Conservation (phyloP, 257 asterid species). For the Handroanthus guayacan region DNA sequence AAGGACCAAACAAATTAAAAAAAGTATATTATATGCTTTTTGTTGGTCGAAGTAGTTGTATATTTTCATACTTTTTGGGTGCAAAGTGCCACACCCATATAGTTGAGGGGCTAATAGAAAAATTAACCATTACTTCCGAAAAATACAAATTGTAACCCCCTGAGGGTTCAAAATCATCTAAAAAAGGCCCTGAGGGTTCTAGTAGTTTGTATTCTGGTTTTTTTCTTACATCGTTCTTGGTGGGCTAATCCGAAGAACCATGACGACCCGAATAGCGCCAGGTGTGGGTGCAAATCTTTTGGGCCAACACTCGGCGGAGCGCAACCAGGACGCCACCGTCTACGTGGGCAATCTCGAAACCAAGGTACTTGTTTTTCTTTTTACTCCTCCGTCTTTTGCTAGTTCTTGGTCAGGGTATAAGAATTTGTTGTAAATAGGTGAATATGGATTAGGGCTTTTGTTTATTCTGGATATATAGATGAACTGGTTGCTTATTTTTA, state of each 20-base stretch:
- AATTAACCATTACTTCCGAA: no score
- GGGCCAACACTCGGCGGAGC: slow-evolving; percentile 98
- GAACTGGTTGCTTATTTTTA: not conserved
- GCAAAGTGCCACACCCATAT: no score
- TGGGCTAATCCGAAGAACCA: not conserved
- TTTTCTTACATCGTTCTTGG: not conserved
- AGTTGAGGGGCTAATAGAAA: no score
- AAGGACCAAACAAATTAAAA: no score
- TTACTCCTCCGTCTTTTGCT: not conserved
- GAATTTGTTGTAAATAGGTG: not conserved
- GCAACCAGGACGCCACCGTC: slow-evolving; percentile 96
- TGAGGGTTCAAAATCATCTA: not conserved
- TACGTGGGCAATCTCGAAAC: slow-evolving; percentile 93
- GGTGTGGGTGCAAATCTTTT: slow-evolving; percentile 95
- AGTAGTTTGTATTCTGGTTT: not conserved
- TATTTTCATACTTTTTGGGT: no score
- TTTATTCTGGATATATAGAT: not conserved
- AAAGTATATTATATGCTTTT: no score
- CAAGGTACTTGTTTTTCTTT: slow-evolving; percentile 45
- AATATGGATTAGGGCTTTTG: slow-evolving; percentile 25
- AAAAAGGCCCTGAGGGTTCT: not conserved
- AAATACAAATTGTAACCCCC: no score
- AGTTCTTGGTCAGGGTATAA: slow-evolving; percentile 25
- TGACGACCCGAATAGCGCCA: slow-evolving; percentile 95
- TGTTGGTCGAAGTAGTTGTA: no score